These are phyloP conservation scores for Podochytrium sp. DNA, from an alignment of 192 early-diverging fungal species.

Conservation along the genomic window DNA sequence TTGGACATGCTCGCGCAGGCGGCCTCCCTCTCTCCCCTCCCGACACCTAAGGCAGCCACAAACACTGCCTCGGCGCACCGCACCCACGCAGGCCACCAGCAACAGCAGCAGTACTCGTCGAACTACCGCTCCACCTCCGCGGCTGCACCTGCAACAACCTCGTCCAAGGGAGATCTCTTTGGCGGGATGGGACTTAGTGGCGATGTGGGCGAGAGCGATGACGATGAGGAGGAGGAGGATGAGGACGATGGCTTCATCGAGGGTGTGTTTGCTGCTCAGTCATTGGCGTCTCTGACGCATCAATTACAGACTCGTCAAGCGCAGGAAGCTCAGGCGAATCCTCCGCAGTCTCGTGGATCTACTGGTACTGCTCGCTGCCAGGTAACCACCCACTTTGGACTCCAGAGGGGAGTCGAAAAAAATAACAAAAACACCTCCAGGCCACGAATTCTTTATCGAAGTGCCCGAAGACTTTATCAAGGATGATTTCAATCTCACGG, in stretches of 20 bases:
- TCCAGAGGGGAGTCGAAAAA: neutral
- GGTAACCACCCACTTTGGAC: slow-evolving; percentile 28
- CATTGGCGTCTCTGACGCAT: neutral
- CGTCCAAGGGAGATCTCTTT: neutral
- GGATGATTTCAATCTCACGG: slow-evolving; percentile 98
- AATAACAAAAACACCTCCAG: slow-evolving; percentile 22
- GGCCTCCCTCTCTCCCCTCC: no score
- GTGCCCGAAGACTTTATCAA: slow-evolving; percentile 71
- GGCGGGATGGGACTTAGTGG: neutral
- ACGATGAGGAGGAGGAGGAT: slow-evolving; percentile 33
- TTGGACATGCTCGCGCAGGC: no score
- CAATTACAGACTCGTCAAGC: slow-evolving; percentile 22
- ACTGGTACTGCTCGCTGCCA: slow-evolving; percentile 65
- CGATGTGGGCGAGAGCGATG: neutral
- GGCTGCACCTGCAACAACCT: no score
- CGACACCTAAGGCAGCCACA: no score
- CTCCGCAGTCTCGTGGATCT: slow-evolving; percentile 60
- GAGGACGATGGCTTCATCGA: slow-evolving; percentile 28
- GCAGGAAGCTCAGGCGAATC: slow-evolving; percentile 33
- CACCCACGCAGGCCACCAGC: no score
- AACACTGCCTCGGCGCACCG: no score
- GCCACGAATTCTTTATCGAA: slow-evolving; percentile 57
- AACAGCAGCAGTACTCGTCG: no score
- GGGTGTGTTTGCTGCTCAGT: neutral
- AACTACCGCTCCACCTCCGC: no score